Base-by-base conservation (phyloP, 202 grass and related monocot species). In the Eragrostis tef region DNA sequence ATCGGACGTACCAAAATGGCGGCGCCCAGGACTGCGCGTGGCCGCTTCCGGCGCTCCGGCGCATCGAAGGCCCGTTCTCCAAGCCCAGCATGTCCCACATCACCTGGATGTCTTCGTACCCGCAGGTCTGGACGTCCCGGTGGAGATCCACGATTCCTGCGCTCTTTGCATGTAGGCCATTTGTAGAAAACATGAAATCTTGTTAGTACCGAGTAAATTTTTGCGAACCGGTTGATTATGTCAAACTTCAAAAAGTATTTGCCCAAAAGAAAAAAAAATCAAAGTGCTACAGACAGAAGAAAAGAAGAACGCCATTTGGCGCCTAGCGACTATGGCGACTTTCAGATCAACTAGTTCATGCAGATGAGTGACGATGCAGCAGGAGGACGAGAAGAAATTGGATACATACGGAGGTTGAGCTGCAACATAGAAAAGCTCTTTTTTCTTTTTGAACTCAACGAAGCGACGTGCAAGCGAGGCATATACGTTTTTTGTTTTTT, bases 61-160 rank as follows among this genome's bases (percentile, higher is more conserved):
- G 51, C 50, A 43, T 43, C n/a, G 63, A 67, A 17, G 6, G 60
- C n/a, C 11, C 88, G 71, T 52, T 66, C 82, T 92, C 94, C 21
- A 83, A 65, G 61, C 78, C 85, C 45, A 92, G 64, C 70, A 97
- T 97, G 79, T 79, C 90, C 94, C 94, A 97, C 94, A 97, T 97
- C 67, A 97, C 94, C 74, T 92, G 89, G 34, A 97, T 89, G 74
- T 97, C 94, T 53, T 87, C 64, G 79, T 97, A 97, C 5, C 90
- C 91, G 19, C 94, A 97, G 64, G 88, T 97, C 63, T 97, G 87
- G 62, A 97, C 89, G 61, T 97, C 94, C 54, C 80, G 89, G 43
- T 84, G 86, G 5, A 97, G 89, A 17, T 87, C 86, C 20, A 97
- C 87, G 5, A 87, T 90, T 9, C 94, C 94, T 21, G 80, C 73